phyloP scores from a whole-genome alignment of 805 yeast species.

The Saccharomycopsis sp. region DNA sequence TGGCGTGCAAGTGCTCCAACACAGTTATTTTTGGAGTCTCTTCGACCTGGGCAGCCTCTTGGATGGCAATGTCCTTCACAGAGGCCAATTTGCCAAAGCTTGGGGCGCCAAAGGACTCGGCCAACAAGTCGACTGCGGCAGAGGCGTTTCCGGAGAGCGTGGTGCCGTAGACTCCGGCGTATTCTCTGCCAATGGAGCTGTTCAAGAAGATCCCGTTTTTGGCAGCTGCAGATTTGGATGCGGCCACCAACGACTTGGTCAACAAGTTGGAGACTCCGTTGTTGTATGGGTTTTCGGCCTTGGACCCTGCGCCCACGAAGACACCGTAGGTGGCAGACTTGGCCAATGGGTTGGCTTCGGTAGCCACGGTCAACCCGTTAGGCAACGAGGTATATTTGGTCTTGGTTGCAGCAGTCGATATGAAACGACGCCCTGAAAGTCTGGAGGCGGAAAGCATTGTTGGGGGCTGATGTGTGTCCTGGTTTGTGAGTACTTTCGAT shows the following conservation, averaged over 20 bases:
- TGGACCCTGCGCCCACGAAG: conserved; percentile 70
- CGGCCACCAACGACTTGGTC: conserved; percentile 40
- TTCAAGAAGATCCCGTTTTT: conserved; percentile 51
- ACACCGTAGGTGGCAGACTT: conserved; percentile 59
- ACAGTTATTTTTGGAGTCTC: conserved; percentile 44
- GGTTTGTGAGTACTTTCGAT: no score
- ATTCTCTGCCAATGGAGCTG: conserved; percentile 54
- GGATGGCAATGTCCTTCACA: conserved; percentile 39
- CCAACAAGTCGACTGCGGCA: conserved; percentile 47
- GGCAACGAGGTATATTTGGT: conserved; percentile 66
- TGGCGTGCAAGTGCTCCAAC: conserved; percentile 68
- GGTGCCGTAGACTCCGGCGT: conserved; percentile 54
- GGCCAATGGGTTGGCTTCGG: conserved; percentile 53
- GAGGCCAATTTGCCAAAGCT: conserved; percentile 39
- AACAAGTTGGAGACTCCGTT: conserved; percentile 72
- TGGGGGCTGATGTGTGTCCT: no score
- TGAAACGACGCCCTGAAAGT: conserved; percentile 40
- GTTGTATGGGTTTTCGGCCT: conserved; percentile 73
- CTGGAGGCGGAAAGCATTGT: conserved; percentile 8
- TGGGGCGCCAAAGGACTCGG: conserved; percentile 34
- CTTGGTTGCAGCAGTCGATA: conserved; percentile 50
- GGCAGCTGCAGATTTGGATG: conserved; percentile 31
- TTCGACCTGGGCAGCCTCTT: conserved; percentile 50
- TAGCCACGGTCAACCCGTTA: conserved; percentile 70
- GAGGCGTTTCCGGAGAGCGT: conserved; percentile 42